Evolutionary conservation across 805 yeast species (phyloP).

Genomic region (Yamadazyma sp.): DNA sequence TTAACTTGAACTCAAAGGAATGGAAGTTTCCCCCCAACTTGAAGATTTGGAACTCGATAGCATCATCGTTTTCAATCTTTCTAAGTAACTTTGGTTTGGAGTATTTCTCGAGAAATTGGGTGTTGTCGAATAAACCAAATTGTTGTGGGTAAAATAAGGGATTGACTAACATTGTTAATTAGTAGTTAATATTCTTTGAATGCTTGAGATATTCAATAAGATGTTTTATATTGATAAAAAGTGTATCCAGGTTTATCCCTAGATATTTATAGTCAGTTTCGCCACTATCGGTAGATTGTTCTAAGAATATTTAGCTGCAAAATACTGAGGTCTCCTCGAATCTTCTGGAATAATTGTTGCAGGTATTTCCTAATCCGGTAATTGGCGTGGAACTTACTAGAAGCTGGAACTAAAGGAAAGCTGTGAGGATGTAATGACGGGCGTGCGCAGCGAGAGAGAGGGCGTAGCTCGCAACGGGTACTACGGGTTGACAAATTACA

Average conservation of each 20-base stretch:
- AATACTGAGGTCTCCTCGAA: constrained; percentile 5
- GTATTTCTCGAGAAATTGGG: constrained; percentile 9
- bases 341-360: constrained; percentile 10
- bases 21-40: constrained; percentile 34
- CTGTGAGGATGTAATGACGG: too few relatives aligned
- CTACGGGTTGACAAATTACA: neutral
- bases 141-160: constrained; percentile 17
- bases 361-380: constrained; percentile 2
- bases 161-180: constrained; percentile 17
- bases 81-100: constrained; percentile 32
- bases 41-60: constrained; percentile 36
- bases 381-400: constrained; percentile 4
- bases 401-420: constrained; percentile 3
- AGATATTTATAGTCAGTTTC: constrained; percentile 6
- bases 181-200: neutral
- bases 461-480: neutral
- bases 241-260: neutral
- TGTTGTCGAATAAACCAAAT: constrained; percentile 7
- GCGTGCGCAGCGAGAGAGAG: too few relatives aligned
- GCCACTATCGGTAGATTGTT: constrained; percentile 2
- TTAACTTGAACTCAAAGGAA: constrained; percentile 30
- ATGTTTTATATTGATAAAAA: neutral
- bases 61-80: constrained; percentile 34
- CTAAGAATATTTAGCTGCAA: constrained; percentile 7
- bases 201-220: neutral